Evolutionary conservation across 768 basidiomycete species (phyloP).

Genomic region (Trametes maxima): DNA sequence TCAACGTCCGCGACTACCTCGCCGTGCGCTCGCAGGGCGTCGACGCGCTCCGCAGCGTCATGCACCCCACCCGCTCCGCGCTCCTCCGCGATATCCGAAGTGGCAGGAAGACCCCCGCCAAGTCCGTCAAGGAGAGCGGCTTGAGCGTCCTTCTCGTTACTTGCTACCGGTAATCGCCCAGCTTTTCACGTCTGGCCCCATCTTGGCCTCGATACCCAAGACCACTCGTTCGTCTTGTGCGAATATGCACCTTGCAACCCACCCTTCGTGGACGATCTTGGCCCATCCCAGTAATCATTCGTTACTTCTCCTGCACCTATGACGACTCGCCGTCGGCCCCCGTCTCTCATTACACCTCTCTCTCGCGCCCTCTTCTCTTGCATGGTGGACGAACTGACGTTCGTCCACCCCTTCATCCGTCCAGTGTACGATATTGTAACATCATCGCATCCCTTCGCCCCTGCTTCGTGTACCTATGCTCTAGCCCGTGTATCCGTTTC

Average conservation of each 20-base stretch:
- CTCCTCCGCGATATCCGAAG: conserved; percentile 56
- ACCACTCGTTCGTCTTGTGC: not conserved
- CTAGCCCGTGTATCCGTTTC: not conserved
- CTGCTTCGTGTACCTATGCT: conserved; percentile 17
- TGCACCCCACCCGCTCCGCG: conserved; percentile 63
- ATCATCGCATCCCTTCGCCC: not conserved
- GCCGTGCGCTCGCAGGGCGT: conserved; percentile 65
- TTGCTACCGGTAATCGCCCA: conserved; percentile 27
- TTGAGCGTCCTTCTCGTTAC: conserved; percentile 58
- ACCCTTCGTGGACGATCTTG: not conserved
- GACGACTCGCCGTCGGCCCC: not conserved
- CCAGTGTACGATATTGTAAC: conserved; percentile 14
- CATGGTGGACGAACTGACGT: not conserved
- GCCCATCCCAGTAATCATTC: not conserved
- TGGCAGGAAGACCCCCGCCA: conserved; percentile 47
- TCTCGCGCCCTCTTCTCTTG: not conserved
- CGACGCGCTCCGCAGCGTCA: conserved; percentile 56
- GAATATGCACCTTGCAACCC: too few relatives aligned
- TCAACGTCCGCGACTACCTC: conserved; percentile 77
- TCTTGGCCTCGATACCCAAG: not conserved
- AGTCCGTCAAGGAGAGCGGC: conserved; percentile 67
- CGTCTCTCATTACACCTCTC: not conserved
- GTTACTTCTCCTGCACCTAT: conserved; percentile 11
- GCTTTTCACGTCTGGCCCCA: not conserved
- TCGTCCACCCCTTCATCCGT: not conserved